Conservation (phyloP, 768 basidiomycete genomes). For the Boletus tomentosulus region DNA sequence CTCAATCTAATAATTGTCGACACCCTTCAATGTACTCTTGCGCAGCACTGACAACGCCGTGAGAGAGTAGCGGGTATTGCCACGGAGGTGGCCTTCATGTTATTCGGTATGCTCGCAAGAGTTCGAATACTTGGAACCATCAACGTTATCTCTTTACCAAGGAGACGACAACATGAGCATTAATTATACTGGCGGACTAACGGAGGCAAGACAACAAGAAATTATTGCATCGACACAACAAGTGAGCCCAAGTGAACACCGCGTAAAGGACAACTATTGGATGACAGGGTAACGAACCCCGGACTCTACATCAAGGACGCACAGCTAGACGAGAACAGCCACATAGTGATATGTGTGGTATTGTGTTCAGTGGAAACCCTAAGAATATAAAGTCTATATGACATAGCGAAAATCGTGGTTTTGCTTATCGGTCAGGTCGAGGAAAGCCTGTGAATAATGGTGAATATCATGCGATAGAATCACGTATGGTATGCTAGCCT, state of each 20-base stretch:
- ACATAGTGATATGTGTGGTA: slow-evolving; percentile 6
- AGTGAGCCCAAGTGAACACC: slow-evolving; percentile 17
- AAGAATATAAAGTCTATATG: slow-evolving; percentile 31
- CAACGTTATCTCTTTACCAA: slow-evolving; percentile 2
- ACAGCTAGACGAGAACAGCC: slow-evolving; percentile 6
- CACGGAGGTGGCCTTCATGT: too few relatives aligned
- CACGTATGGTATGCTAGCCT: slow-evolving; percentile 35
- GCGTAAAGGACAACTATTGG: slow-evolving; percentile 22
- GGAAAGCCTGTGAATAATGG: slow-evolving; percentile 48
- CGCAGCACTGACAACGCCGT: too few relatives aligned
- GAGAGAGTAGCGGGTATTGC: too few relatives aligned
- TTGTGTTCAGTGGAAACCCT: not conserved
- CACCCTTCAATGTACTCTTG: too few relatives aligned
- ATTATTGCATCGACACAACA: slow-evolving; percentile 19
- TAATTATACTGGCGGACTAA: not conserved
- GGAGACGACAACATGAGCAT: not conserved
- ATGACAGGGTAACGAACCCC: slow-evolving; percentile 5
- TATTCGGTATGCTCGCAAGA: slow-evolving; percentile 7
- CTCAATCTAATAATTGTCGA: too few relatives aligned
- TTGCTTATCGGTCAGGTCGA: slow-evolving; percentile 71
- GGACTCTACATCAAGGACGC: slow-evolving; percentile 4
- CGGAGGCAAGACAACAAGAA: slow-evolving; percentile 11
- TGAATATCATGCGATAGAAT: not conserved
- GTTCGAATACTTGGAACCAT: slow-evolving; percentile 8
- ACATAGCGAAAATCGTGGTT: slow-evolving; percentile 74